phyloP scores from a whole-genome alignment of 192 early-diverging fungal species.

The Coemansia sp. region DNA sequence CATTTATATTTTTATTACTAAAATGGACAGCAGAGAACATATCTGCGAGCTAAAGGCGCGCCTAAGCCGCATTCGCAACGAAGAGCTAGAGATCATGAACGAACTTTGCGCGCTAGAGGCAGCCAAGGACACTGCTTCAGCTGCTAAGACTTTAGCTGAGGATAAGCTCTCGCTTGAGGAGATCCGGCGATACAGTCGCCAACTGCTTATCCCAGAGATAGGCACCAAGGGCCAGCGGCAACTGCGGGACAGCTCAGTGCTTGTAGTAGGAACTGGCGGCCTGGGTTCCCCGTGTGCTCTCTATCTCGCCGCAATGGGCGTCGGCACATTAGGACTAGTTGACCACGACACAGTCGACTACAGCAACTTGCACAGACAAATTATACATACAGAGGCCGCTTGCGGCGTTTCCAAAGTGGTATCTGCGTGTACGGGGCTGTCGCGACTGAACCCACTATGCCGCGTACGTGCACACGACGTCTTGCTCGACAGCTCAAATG shows the following conservation, averaged over 20 bases:
- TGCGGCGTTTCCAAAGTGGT: constrained; percentile 68
- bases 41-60: constrained; percentile 21
- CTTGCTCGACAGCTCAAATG: constrained; percentile 82
- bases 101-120: constrained; percentile 40
- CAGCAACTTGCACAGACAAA: constrained; percentile 93
- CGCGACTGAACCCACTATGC: constrained; percentile 70
- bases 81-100: constrained; percentile 43
- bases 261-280: constrained; percentile 94
- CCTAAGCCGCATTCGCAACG: constrained; percentile 24
- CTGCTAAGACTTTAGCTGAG: not conserved
- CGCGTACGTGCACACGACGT: constrained; percentile 66
- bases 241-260: constrained; percentile 71
- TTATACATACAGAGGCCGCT: constrained; percentile 81
- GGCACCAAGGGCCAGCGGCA: constrained; percentile 72
- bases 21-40: constrained; percentile 11
- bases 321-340: constrained; percentile 85
- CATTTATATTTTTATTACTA: not conserved
- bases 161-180: constrained; percentile 64
- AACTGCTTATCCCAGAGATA: constrained; percentile 81
- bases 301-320: constrained; percentile 87
- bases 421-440: constrained; percentile 63
- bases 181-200: constrained; percentile 81
- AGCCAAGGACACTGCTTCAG: not conserved
- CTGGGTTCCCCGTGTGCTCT: constrained; percentile 85
- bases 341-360: constrained; percentile 91